Conservation (phyloP, 164 flowering plant species). For the grape (Vitis vinifera) region DNA sequence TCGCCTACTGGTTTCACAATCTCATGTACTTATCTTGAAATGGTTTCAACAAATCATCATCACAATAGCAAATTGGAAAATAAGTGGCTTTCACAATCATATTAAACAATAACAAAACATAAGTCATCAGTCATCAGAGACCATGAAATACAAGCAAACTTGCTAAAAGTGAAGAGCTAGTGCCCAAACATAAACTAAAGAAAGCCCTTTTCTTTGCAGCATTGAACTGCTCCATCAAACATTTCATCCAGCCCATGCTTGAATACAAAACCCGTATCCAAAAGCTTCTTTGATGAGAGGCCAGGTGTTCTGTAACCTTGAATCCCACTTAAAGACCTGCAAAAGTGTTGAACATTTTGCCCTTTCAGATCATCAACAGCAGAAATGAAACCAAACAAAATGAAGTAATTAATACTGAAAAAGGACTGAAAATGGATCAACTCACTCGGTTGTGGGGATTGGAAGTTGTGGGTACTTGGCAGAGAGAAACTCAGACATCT, state of each 20-base stretch:
- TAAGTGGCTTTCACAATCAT: too few species aligned
- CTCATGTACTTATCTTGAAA: too few species aligned
- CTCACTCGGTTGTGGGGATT: slow-evolving; percentile 14
- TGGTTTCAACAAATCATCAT: too few species aligned
- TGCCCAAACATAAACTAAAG: slow-evolving; percentile 5
- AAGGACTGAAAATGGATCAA: not conserved
- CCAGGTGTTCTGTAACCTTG: slow-evolving; percentile 9
- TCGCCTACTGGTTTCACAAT: too few species aligned
- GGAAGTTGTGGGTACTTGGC: slow-evolving; percentile 8
- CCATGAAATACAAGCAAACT: not conserved
- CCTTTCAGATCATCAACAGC: too few species aligned
- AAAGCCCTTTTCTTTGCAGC: slow-evolving; percentile 29
- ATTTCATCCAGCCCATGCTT: slow-evolving; percentile 50
- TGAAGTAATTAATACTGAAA: not conserved
- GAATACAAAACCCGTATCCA: slow-evolving; percentile 47
- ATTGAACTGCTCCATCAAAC: slow-evolving; percentile 29
- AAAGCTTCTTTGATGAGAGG: slow-evolving; percentile 47
- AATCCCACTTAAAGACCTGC: slow-evolving; percentile 16
- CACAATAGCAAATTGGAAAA: too few species aligned
- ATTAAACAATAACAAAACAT: too few species aligned
- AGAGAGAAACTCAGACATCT: slow-evolving; percentile 8
- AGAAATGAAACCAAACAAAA: too few species aligned
- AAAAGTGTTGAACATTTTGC: not conserved
- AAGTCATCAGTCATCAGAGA: too few species aligned
- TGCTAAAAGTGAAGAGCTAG: not conserved